phyloP scores from a whole-genome alignment of 495 filamentous ascomycete species.

The Penicillium angulare region DNA sequence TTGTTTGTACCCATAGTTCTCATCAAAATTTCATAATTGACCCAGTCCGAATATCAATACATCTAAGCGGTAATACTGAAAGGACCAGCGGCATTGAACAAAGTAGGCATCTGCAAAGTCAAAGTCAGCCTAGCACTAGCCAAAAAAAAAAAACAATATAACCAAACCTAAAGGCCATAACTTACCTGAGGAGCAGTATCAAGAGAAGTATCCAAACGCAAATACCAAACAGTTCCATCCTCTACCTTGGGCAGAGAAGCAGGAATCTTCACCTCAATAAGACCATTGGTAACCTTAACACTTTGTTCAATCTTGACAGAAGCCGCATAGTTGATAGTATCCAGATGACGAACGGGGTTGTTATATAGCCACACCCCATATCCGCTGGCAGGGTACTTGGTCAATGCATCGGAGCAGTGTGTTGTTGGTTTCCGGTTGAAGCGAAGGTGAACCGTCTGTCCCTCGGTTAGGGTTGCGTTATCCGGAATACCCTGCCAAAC shows the following conservation, averaged over 20 bases:
- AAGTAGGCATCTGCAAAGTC: slow-evolving; percentile 26
- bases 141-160: not conserved
- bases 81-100: slow-evolving; percentile 34
- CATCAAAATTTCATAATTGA: not conserved
- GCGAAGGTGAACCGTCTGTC: slow-evolving; percentile 24
- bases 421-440: slow-evolving; percentile 33
- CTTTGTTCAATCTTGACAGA: slow-evolving; percentile 21
- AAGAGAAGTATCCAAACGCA: slow-evolving; percentile 28
- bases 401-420: slow-evolving; percentile 23
- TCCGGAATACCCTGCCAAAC: slow-evolving; percentile 38
- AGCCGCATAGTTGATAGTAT: slow-evolving; percentile 22
- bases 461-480: slow-evolving; percentile 27
- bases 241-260: slow-evolving; percentile 27
- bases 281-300: slow-evolving; percentile 19
- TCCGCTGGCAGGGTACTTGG: slow-evolving; percentile 19
- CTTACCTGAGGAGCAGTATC: slow-evolving; percentile 36
- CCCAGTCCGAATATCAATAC: not conserved
- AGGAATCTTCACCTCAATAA: slow-evolving; percentile 30
- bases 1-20: not conserved
- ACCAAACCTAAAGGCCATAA: not conserved
- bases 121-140: slow-evolving; percentile 1
- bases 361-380: slow-evolving; percentile 40
- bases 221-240: slow-evolving; percentile 35
- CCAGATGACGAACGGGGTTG: slow-evolving; percentile 30
- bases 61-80: slow-evolving; percentile 24